Base-by-base conservation (phyloP, 768 basidiomycete genomes). In the Rhizopogon vinicolor region DNA sequence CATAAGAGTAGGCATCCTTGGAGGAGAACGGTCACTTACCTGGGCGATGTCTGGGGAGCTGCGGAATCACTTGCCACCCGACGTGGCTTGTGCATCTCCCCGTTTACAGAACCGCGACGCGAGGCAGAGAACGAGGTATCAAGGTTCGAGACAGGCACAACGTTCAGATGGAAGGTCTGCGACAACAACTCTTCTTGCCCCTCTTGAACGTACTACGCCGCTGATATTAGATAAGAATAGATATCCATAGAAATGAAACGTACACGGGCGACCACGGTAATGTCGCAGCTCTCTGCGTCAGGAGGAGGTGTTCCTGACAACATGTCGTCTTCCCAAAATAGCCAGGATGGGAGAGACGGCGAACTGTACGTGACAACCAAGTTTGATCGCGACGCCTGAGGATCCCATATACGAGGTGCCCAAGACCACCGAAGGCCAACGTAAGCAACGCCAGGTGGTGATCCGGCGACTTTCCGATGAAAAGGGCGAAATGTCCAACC, bases 371-470 rank as follows among this genome's bases (percentile, higher is more conserved):
- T 75, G 35, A 96, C 91, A 44, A 84, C 80, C 60, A 93, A 75
- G 65, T 89, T 91, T 54, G 86, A 77, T 63, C 89, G 85, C 12
- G 91, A 87, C 41, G 87, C 87, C 69, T 98, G 95, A 6, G 96
- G 97, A 74, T 98, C 95, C 93, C 95, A 98, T 43, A 99, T 85
- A 58, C 89, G 87, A 31, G 96, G 94, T 53, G 87, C 82, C 92
- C 94, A 99, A 35, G 81, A 79, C 90, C 91, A 98, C 49, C 78
- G 80, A 25, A 92, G 73, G 51, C 89, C 88, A 55, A 82, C 81
- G 65, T 92, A 91, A 53, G 93, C 96, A 51, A 91, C 84, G 41
- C 81, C 74, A 13, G 92, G 87, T 13, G 94, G 90, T 9, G 78
- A 78, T 28, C 93, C 93, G 35, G 93, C 89, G 53, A 98, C 83